Conservation (phyloP, 305 asterid species). For the Fraxinus latifolia region DNA sequence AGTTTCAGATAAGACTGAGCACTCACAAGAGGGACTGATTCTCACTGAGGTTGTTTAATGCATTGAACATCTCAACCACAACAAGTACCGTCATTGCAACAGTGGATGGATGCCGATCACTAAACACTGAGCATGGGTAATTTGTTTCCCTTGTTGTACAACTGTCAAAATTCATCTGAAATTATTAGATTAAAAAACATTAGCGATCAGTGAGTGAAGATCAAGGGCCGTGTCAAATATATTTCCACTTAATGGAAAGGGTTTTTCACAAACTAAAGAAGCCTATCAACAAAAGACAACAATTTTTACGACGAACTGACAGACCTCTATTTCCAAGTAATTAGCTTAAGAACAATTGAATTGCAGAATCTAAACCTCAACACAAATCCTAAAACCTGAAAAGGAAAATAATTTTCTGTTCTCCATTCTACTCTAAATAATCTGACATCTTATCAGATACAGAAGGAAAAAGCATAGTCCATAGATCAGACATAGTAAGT, state of each 20-base stretch:
- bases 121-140: conserved; percentile 74
- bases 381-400: neutral
- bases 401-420: neutral
- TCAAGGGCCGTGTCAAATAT: neutral
- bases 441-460: neutral
- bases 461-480: neutral
- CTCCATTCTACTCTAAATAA: neutral
- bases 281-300: conserved; percentile 3
- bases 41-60: conserved; percentile 96
- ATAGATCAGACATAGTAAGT: neutral
- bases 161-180: conserved; percentile 88
- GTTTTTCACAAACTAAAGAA: neutral
- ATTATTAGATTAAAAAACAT: conserved; percentile 26
- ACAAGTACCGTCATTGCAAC: conserved; percentile 97
- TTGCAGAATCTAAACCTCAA: neutral
- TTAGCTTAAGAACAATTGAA: conserved; percentile 17
- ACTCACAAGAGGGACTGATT: conserved; percentile 95
- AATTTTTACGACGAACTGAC: neutral
- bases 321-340: conserved; percentile 2
- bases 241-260: neutral
- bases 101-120: conserved; percentile 93
- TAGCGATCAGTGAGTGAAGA: conserved; percentile 12
- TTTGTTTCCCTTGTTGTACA: conserved; percentile 81
- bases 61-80: conserved; percentile 98
- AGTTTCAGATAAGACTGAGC: neutral